phyloP scores from a whole-genome alignment of 2,329 filamentous ascomycete species.

The Alternaria sp. region DNA sequence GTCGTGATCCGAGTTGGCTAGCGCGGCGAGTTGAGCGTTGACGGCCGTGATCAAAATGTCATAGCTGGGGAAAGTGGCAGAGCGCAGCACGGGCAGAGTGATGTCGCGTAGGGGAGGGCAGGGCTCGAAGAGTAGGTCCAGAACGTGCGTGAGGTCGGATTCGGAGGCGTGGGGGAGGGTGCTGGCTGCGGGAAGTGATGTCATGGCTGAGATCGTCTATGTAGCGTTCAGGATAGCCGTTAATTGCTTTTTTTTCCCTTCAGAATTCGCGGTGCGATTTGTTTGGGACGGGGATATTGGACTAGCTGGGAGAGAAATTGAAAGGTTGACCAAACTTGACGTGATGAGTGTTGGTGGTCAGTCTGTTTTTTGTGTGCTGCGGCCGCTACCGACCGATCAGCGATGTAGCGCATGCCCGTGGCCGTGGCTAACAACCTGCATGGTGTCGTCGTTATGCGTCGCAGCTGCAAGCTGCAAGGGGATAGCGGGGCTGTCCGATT shows the following conservation, averaged over 20 bases:
- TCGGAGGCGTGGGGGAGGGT: conserved; percentile 66
- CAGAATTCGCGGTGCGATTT: conserved; percentile 2
- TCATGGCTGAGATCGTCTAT: conserved; percentile 26
- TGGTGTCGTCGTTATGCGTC: conserved; percentile 13
- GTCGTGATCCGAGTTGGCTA: conserved; percentile 46
- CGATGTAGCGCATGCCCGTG: conserved; percentile 4
- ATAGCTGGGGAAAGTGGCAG: conserved; percentile 71
- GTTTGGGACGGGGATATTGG: conserved; percentile 10
- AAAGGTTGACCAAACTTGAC: not conserved
- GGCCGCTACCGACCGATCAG: conserved; percentile 42
- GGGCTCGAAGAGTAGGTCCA: conserved; percentile 87
- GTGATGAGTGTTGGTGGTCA: not conserved
- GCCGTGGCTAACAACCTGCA: not conserved
- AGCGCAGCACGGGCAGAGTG: conserved; percentile 71
- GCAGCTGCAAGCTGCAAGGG: conserved; percentile 39
- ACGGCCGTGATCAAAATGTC: conserved; percentile 72
- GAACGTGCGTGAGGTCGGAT: conserved; percentile 63
- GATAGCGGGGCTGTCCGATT: conserved; percentile 19
- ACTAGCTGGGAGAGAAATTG: not conserved
- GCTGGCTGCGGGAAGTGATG: conserved; percentile 65
- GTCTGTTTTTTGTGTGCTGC: conserved; percentile 3
- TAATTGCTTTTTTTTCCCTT: not conserved
- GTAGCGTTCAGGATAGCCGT: conserved; percentile 1
- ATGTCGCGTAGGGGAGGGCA: conserved; percentile 76
- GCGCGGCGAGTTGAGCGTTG: conserved; percentile 65